phyloP scores from a whole-genome alignment of 495 filamentous ascomycete species.

The Neurospora sp. region DNA sequence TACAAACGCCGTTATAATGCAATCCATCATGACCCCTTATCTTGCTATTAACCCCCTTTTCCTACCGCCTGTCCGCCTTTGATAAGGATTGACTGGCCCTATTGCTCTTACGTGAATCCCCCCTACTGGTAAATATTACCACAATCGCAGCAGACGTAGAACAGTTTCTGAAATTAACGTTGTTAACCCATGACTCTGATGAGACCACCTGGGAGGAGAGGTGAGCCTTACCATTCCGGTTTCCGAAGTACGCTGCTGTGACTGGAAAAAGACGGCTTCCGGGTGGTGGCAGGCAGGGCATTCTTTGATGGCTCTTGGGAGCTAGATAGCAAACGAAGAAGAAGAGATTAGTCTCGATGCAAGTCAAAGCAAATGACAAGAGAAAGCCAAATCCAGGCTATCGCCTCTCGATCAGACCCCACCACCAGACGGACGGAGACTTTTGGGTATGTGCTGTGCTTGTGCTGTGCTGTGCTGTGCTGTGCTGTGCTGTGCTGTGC shows the following conservation, averaged over 20 bases:
- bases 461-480: neutral
- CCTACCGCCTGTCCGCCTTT: neutral
- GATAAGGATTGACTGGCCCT: neutral
- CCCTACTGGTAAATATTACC: slow-evolving; percentile 66
- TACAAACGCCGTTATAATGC: neutral
- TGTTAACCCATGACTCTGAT: slow-evolving; percentile 15
- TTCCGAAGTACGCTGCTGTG: slow-evolving; percentile 88
- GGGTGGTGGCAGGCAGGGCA: slow-evolving; percentile 77
- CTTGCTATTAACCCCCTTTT: neutral
- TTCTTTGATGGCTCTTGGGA: slow-evolving; percentile 70
- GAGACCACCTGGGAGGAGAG: neutral
- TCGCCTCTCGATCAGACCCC: neutral
- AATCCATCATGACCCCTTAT: neutral
- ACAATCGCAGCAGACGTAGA: slow-evolving; percentile 91
- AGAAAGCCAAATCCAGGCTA: neutral
- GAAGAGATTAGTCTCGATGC: neutral
- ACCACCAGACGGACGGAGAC: neutral
- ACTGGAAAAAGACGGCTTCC: slow-evolving; percentile 96
- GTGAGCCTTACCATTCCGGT: slow-evolving; percentile 81
- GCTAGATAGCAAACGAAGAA: slow-evolving; percentile 42
- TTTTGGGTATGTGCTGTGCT: neutral
- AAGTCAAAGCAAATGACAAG: slow-evolving; percentile 2
- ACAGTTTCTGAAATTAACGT: slow-evolving; percentile 68
- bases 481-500: neutral
- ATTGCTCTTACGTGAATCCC: neutral